A percentile compares a stretch with the other conserved stretches of the same genome.
Evolutionary conservation across 2,329 filamentous ascomycete species (phyloP).

Genomic region (Fusarium miscanthi): DNA sequence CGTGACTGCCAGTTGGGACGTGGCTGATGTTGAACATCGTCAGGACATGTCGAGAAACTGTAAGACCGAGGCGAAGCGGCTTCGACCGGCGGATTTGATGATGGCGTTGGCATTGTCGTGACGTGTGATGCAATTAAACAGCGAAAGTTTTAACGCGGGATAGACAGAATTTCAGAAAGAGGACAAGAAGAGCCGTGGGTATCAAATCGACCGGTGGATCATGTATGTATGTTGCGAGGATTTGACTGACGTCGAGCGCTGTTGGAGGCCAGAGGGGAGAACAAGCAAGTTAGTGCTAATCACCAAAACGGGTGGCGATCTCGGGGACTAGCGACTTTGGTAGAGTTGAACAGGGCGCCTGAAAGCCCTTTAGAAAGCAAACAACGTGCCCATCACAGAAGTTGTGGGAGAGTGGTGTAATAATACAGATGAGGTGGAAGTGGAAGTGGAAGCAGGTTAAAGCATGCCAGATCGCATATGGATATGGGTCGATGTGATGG

Average conservation of each 20-base stretch:
- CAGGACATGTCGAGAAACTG: constrained; percentile 57
- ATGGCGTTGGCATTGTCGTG: constrained; percentile 59
- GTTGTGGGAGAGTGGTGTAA: constrained; percentile 4
- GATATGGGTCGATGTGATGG: constrained; percentile 43
- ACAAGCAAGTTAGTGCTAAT: constrained; percentile 34
- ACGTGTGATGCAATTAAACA: constrained; percentile 27
- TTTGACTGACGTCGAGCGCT: constrained; percentile 31
- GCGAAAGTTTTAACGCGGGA: not conserved
- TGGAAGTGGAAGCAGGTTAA: constrained; percentile 15
- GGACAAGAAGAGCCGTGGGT: constrained; percentile 15
- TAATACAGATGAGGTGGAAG: constrained; percentile 21
- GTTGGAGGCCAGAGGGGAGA: constrained; percentile 33
- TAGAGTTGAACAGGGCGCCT: constrained; percentile 29
- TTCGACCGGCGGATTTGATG: constrained; percentile 55
- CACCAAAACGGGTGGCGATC: constrained; percentile 44
- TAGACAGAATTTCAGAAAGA: not conserved
- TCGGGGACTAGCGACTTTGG: constrained; percentile 30
- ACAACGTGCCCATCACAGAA: constrained; percentile 32
- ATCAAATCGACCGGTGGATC: constrained; percentile 34
- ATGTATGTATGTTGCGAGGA: constrained; percentile 26
- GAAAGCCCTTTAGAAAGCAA: constrained; percentile 37
- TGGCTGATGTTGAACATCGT: constrained; percentile 51
- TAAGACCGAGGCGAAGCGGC: constrained; percentile 52
- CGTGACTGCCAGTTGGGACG: constrained; percentile 42
- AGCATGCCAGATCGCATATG: constrained; percentile 37